Base-by-base conservation (phyloP, 306 rosid genomes). In the Vachellia pachyceras region DNA sequence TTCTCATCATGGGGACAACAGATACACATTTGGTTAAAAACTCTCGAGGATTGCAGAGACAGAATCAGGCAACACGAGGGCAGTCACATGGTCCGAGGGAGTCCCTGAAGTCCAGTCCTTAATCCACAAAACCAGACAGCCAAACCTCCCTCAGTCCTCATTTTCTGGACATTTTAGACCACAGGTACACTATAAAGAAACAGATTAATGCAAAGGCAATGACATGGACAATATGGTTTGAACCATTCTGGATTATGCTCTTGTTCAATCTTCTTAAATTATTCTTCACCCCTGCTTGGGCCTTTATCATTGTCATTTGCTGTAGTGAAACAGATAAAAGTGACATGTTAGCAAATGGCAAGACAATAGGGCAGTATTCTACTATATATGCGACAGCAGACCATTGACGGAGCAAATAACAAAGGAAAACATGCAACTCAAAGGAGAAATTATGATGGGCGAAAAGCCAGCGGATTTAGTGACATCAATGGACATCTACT, bases 221-320 rank as follows among this genome's bases (percentile, higher is more conserved):
- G 3, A 95, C 97, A 37, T 95, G 99, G 81, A 95, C 80, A 54
- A 95, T 82, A 80, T 89, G 94, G 80, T 80, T 93, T 40, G 95
- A 84, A 57, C 99, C 99, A 73, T 77, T 90, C 78, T 89, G 91
- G 83, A 95, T 77, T 54, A 93, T 88, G 84, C 91, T 91, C 87
- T 81, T 90, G 92, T 95, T 95, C 90, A 95, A 87, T 90, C 97
- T 90, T 84, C 97, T 89, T 29, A 95, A 70, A 50, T 90, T 95
- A 84, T 91, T 93, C 94, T 93, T 95, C 83, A 95, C 92, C 75
- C 97, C 97, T 13, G 92, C 97, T 76, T 93, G 97, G 77, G 95
- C 99, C 86, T 91, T 95, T 23, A 86, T 88, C 86, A 95, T 73
- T 33, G 94, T 89, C 89, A 89, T 79, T 90, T 95, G 94, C 97